Evolutionary conservation across 495 filamentous ascomycete genomes (phyloP), one percentile per base, ranked within the genome.

Genomic region (Choiromyces venosus): DNA sequence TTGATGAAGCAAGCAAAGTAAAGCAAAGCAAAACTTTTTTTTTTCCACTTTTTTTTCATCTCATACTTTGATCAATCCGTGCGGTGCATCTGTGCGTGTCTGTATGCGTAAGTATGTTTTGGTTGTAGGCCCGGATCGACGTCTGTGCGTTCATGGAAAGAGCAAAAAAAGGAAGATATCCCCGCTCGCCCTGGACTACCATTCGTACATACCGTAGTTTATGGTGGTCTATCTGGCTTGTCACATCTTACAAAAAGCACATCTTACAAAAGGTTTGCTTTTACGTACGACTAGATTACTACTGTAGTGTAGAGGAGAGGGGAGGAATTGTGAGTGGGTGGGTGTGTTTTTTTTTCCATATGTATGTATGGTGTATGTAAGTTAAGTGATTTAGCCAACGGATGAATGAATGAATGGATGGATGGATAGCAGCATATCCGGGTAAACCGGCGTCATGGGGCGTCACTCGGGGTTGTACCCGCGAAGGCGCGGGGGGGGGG

Each of bases 371-470:
- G 8, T 4, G 42, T 46, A 7, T 7, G 44, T 25, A n/a, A n/a
- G n/a, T n/a, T n/a, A n/a, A n/a, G 1, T 9, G 44, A 52, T 52
- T 52, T 25, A 52, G 7, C 52, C 25, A 18, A 61, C 25, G 52
- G 33, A 61, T 33, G 12, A 4, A 40, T 18, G 39, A 16, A 16
- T 29, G 4, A 29, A n/a, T n/a, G n/a, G n/a, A n/a, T n/a, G n/a
- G n/a, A n/a, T n/a, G n/a, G n/a, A n/a, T n/a, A n/a, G n/a, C n/a
- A n/a, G n/a, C n/a, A n/a, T n/a, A n/a, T n/a, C 25, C 52, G 52
- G 52, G 52, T 61, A 61, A 61, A 61, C 52, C 52, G 52, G 52
- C 4, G 52, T 61, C 52, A 61, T 18, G 52, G 52, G 52, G 52
- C 16, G 33, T 61, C 52, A 61, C 52, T 61, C 52, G 16, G 10